A percentile compares a stretch with the other conserved stretches of the same genome.
phyloP scores from a whole-genome alignment of 768 basidiomycete species.

The Tulasnella sp. region DNA sequence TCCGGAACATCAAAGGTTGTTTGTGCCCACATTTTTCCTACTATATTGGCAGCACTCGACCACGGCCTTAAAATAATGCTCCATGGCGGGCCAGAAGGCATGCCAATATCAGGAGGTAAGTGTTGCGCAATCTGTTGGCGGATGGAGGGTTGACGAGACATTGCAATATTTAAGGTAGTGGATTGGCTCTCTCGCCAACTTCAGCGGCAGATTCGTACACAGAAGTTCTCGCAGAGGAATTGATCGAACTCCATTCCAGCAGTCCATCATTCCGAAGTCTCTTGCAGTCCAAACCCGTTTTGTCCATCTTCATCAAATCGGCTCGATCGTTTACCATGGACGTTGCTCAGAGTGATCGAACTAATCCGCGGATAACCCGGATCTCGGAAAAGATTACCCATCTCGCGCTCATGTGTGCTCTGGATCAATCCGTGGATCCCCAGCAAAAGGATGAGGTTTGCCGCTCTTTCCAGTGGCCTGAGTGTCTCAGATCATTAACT shows the following conservation, averaged over 20 bases:
- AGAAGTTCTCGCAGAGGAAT: slow-evolving; percentile 57
- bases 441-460: slow-evolving; percentile 67
- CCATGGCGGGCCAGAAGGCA: not conserved
- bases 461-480: not conserved
- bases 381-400: slow-evolving; percentile 65
- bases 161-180: not conserved
- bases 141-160: not conserved
- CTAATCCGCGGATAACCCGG: slow-evolving; percentile 43
- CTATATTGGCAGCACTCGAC: slow-evolving; percentile 62
- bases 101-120: not conserved
- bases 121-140: too few relatives aligned
- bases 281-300: slow-evolving; percentile 64
- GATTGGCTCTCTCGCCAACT: not conserved
- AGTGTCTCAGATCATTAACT: not conserved
- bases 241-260: slow-evolving; percentile 60
- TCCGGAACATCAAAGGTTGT: slow-evolving; percentile 27
- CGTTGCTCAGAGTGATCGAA: slow-evolving; percentile 33
- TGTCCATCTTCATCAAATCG: slow-evolving; percentile 57
- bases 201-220: slow-evolving; percentile 33
- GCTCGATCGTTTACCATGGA: slow-evolving; percentile 49
- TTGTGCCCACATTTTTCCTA: slow-evolving; percentile 64
- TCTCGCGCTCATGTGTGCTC: slow-evolving; percentile 57
- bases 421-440: slow-evolving; percentile 53
- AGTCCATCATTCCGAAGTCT: slow-evolving; percentile 59
- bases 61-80: slow-evolving; percentile 38